Base-by-base conservation (phyloP, 805 yeast species). In the Starmerella tilneyi region DNA sequence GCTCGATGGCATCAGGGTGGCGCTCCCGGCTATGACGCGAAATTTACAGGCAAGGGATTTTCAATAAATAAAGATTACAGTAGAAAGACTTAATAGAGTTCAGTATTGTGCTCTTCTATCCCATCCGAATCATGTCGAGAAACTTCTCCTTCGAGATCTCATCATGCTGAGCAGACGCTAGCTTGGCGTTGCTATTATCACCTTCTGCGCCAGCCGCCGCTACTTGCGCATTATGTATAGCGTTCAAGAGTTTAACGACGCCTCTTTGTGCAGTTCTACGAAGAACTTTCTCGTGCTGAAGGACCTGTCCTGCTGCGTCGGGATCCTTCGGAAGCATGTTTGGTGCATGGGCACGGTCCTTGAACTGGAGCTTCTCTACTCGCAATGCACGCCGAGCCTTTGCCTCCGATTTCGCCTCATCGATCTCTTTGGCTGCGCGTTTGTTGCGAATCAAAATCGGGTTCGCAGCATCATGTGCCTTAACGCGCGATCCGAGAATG, bases 1-100 rank as follows among this genome's bases (percentile, higher is more conserved):
- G 39, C 68, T 92, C 46, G 96, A 92, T 61, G 98, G 98, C 0
- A 66, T 92, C 29, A 74, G 97, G 56, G 94, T 92, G 4, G 97
- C 97, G 0, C 71, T 92, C 52, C 98, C 98, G 16, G 89, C 96
- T 13, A 84, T 92, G 96, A 92, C 98, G 8, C 73, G 98, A 57
- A 92, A 92, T 64, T 73, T 89, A 56, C 94, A 84, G 60, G 69
- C 75, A 17, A 76, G 76, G 50, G 97, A 89, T 59, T 85, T 89
- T 64, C 57, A 62, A 26, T 44, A 43, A 40, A 43, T 43, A 47
- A 22, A 20, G 17, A n/a, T n/a, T 15, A 15, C 30, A 24, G 19
- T 27, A 38, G 41, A 27, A 24, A 27, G 20, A 30, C 27, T 13
- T 39, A 21, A 38, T 26, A 38, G 24, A 38, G 34, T 5, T 4